These are phyloP conservation scores for Claviceps capensis DNA, from an alignment of 2,329 filamentous ascomycete genomes.

Conservation along the genomic window DNA sequence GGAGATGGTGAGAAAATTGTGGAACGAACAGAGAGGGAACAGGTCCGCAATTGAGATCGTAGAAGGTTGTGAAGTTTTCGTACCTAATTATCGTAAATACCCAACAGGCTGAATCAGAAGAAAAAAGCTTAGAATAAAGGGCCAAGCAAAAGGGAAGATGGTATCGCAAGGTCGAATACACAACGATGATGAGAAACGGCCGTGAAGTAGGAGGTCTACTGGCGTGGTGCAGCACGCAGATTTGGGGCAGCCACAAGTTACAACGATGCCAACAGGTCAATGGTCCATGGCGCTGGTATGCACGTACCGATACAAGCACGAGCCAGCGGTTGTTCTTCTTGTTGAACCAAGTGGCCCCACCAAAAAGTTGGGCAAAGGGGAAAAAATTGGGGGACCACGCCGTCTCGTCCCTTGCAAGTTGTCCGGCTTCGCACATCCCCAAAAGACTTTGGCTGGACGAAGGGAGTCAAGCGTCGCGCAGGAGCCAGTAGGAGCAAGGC, in stretches of 20 bases:
- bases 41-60: conserved; percentile 5
- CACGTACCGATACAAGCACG: conserved; percentile 3
- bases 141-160: conserved; percentile 1
- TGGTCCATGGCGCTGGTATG: neutral
- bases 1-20: conserved; percentile 7
- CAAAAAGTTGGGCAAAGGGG: conserved; percentile 15
- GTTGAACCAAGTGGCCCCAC: conserved; percentile 23
- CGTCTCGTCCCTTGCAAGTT: neutral
- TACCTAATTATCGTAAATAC: conserved; percentile 11
- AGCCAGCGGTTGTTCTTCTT: conserved; percentile 14
- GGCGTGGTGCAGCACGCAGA: neutral
- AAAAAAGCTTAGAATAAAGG: neutral
- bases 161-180: neutral
- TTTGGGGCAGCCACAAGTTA: neutral
- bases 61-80: conserved; percentile 13
- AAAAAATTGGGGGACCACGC: conserved; percentile 20
- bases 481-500: neutral
- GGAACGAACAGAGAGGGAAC: conserved; percentile 5
- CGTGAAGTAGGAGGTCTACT: neutral
- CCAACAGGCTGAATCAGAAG: conserved; percentile 3
- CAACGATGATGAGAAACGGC: neutral
- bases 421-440: neutral
- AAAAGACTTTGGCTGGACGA: neutral
- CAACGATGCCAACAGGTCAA: neutral
- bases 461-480: neutral